Conservation (phyloP, 805 yeast genomes). For the Starmerella vaccinii region DNA sequence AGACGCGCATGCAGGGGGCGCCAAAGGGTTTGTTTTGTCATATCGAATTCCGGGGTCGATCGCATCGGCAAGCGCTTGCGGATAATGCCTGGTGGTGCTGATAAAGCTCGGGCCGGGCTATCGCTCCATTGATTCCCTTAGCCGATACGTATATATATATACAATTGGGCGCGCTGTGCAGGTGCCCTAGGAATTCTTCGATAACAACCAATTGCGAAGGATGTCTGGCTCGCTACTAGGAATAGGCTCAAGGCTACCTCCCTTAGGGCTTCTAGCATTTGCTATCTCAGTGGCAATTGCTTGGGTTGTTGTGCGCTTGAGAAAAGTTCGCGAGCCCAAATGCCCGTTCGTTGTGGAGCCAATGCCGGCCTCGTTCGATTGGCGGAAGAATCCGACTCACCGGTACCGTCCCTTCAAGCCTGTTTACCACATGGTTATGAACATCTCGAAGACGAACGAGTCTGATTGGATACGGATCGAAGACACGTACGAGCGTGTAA, state of each 20-base stretch:
- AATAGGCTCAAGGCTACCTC: not conserved
- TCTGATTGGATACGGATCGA: conserved; percentile 55
- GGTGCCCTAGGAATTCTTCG: too few relatives aligned
- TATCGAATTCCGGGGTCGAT: conserved; percentile 3
- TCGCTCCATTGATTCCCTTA: not conserved
- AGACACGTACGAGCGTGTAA: conserved; percentile 42
- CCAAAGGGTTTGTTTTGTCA: not conserved
- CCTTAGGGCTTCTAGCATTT: not conserved
- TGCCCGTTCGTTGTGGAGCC: conserved; percentile 10
- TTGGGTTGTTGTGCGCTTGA: not conserved
- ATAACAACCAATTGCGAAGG: too few relatives aligned
- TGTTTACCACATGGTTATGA: conserved; percentile 55
- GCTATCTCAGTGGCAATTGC: not conserved
- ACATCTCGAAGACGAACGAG: conserved; percentile 39
- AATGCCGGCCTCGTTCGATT: conserved; percentile 7
- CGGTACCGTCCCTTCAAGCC: conserved; percentile 49
- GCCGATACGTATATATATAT: not conserved
- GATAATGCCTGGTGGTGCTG: not conserved
- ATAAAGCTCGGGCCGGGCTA: not conserved
- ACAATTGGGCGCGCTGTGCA: too few relatives aligned
- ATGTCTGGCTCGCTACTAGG: not conserved
- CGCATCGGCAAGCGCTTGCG: not conserved
- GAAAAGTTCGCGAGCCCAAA: not conserved
- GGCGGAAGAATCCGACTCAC: not conserved
- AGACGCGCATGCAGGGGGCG: not conserved